Percentiles rank a stretch among this genome's conserved stretches.
Conservation (phyloP, 495 filamentous ascomycete genomes). For the Lasiosphaeris hirsuta region DNA sequence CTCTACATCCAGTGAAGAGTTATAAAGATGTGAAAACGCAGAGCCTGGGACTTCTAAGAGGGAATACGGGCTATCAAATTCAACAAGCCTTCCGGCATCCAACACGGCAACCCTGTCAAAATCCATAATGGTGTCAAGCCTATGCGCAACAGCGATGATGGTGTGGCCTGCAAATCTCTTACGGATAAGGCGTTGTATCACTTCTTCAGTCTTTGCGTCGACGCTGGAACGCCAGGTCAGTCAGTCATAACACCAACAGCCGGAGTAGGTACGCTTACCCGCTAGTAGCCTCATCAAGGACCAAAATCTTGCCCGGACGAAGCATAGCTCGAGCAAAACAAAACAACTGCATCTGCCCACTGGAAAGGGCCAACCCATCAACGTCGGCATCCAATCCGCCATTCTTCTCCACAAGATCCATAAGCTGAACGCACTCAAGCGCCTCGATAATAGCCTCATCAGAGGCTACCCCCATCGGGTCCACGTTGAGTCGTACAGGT, state of each 20-base stretch:
- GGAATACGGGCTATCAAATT: conserved; percentile 32
- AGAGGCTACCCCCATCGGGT: conserved; percentile 33
- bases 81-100: conserved; percentile 33
- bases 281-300: conserved; percentile 33
- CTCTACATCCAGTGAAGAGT: conserved; percentile 5
- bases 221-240: conserved; percentile 13
- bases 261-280: conserved; percentile 7
- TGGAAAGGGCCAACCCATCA: conserved; percentile 26
- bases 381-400: conserved; percentile 42
- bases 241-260: neutral
- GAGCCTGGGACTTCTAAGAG: conserved; percentile 29
- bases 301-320: conserved; percentile 27
- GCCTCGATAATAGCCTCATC: conserved; percentile 38
- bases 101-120: conserved; percentile 43
- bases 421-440: conserved; percentile 37
- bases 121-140: conserved; percentile 38
- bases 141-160: conserved; percentile 44
- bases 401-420: conserved; percentile 34
- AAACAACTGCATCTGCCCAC: conserved; percentile 60
- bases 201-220: conserved; percentile 30
- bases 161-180: conserved; percentile 37
- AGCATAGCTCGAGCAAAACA: conserved; percentile 60
- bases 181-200: conserved; percentile 29
- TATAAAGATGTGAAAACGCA: conserved; percentile 17
- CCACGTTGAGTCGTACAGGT: conserved; percentile 45